Evolutionary conservation across 305 asterid genomes (phyloP).

Genomic region (Withania somnifera): DNA sequence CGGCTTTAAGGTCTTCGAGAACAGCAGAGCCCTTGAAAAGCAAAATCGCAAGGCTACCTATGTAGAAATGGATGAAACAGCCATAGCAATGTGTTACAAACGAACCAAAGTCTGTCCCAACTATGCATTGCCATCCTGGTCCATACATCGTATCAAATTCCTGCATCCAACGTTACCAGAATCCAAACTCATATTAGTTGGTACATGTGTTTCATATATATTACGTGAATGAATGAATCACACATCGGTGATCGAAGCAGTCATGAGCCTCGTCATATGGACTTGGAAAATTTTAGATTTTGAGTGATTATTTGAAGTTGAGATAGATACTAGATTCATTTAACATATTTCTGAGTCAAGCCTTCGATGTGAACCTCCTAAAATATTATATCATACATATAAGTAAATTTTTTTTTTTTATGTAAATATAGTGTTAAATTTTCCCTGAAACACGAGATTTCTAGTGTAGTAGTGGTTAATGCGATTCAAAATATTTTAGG

Average conservation of each 20-base stretch:
- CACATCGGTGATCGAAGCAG: too few species aligned
- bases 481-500: background rate
- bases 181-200: background rate
- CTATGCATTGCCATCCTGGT: conserved; percentile 82
- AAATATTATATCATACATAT: too few species aligned
- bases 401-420: background rate
- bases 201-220: background rate
- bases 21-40: conserved; percentile 57
- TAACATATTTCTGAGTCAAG: too few species aligned
- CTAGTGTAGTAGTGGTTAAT: background rate
- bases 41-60: conserved; percentile 64
- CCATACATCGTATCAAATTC: conserved; percentile 61
- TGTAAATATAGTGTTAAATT: background rate
- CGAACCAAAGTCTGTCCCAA: conserved; percentile 84
- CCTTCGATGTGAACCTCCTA: too few species aligned
- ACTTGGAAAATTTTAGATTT: too few species aligned
- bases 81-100: conserved; percentile 83
- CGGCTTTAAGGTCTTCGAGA: background rate
- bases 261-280: too few species aligned
- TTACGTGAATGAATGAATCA: too few species aligned
- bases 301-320: too few species aligned
- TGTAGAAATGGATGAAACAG: conserved; percentile 58
- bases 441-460: background rate
- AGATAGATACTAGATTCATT: too few species aligned
- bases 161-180: conserved; percentile 23